Evolutionary conservation across 2,329 filamentous ascomycete species (phyloP), one percentile per base, ranked within the genome.

Genomic region (Colletotrichum phormii): DNA sequence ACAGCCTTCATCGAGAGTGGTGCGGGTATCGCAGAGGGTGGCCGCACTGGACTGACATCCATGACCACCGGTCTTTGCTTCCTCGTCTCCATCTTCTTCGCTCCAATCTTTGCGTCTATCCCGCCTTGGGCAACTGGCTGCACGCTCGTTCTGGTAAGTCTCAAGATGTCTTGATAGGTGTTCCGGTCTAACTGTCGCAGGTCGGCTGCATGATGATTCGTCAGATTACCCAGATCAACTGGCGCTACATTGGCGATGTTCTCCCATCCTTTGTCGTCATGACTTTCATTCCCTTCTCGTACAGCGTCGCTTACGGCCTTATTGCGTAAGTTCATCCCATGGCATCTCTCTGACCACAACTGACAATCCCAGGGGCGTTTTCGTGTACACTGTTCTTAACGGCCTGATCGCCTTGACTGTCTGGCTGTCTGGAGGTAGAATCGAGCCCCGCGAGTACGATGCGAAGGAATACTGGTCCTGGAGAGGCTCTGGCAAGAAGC

Each of bases 131-230:
- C 93, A 1, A 95, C 93, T 0, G 93, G 93, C 6, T 91, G 91
- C 73, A 94, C 93, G 0, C 85, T 95, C 12, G 86, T 95, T 75
- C 85, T 95, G 75, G 90, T 90, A 81, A 79, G 85, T 78, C 35
- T 7, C 35, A 6, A 11, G 22, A 57, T 49, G 51, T 24, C 9
- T 15, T 31, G 62, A 55, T n/a, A 22, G 33, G 29, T 15, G 18
- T 13, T 15, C 9, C 15, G 33, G 29, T 46, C 37, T 67, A 57
- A 59, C 22, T 26, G 33, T 46, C 33, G 1, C 61, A 90, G 88
- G 91, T 95, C 31, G 93, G 93, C 4, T 93, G 91, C 76, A 87
- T 95, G 82, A 95, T 95, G 93, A 92, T 93, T 75, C 90, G 92
- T 9, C 91, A 94, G 78, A 91, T 94, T 65, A 91, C 89, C 24